Base-by-base conservation (phyloP, 2,329 filamentous ascomycete genomes). In the Phialophora verrucosa region DNA sequence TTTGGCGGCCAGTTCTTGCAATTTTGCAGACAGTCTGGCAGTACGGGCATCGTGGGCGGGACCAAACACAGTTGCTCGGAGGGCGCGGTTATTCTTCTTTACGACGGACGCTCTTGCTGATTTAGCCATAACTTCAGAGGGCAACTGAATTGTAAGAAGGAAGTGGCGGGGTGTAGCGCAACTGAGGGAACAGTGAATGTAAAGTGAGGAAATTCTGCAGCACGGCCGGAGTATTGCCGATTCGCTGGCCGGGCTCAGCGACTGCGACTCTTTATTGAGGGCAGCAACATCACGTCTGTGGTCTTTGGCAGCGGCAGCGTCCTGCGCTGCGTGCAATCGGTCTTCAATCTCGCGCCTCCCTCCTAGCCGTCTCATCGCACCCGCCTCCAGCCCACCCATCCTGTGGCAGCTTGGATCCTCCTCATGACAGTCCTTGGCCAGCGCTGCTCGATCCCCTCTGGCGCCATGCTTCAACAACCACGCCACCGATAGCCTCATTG, bases 51-150 rank as follows among this genome's bases (percentile, higher is more conserved):
- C 82, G 78, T 94, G 92, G 63, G 89, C 88, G 17, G 94, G 94
- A 1, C 90, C 91, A 79, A 96, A 97, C 71, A 97, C 90, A 71
- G 87, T 88, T 71, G 87, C 83, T 78, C 93, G 93, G 71, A 97
- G 85, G 74, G 87, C 89, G 73, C 87, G 85, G 81, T 93, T 92
- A 83, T 97, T 97, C 75, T 85, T 84, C 83, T 97, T 97, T 74
- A 84, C 88, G 71, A 86, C 83, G 77, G 90, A 96, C 71, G 93
- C 87, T 77, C 94, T 86, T 68, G 91, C 83, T 76, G 91, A 91
- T 78, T 96, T 97, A 27, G 93, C 94, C 94, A 97, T 98, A 73
- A 63, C 85, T 76, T 60, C 51, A 20, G 29, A 27, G 23, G 14
- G 4, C 11, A 11, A 17, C 11, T 31, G 35, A 4, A 12, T 27